Conservation (phyloP, 2,329 filamentous ascomycete species). For the Calonectria henricotiae region DNA sequence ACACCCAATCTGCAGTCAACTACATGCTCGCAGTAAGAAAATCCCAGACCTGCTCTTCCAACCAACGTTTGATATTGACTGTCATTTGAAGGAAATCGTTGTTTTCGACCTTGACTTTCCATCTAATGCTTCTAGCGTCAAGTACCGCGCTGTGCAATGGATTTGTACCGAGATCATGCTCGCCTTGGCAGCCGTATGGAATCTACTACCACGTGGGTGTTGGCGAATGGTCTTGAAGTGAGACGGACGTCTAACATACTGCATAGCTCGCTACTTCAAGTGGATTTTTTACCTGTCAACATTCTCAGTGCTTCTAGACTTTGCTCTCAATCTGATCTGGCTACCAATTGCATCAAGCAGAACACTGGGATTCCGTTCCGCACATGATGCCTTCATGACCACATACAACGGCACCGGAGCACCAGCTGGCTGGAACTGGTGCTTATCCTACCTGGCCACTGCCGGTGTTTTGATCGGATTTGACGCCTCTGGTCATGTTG, state of each 20-base stretch:
- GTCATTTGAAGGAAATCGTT: conserved; percentile 65
- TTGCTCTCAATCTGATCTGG: conserved; percentile 74
- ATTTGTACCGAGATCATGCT: conserved; percentile 70
- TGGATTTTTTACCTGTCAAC: conserved; percentile 69
- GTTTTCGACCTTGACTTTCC: conserved; percentile 73
- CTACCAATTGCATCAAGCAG: conserved; percentile 71
- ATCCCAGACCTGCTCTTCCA: too few relatives aligned
- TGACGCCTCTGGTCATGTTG: conserved; percentile 74
- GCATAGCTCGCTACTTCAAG: conserved; percentile 63
- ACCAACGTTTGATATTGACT: not conserved
- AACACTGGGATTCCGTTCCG: conserved; percentile 72
- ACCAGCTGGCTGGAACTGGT: conserved; percentile 75
- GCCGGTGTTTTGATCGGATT: conserved; percentile 75
- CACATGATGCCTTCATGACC: conserved; percentile 73
- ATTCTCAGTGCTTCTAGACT: conserved; percentile 70
- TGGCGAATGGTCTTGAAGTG: too few relatives aligned
- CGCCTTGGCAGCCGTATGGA: conserved; percentile 66
- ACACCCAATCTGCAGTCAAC: conserved; percentile 68
- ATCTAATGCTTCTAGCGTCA: conserved; percentile 67
- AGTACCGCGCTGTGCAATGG: conserved; percentile 75
- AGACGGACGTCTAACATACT: not conserved
- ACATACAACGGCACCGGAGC: conserved; percentile 73
- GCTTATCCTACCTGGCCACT: conserved; percentile 74
- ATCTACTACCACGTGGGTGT: conserved; percentile 66
- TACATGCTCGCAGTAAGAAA: conserved; percentile 67